A percentile compares a stretch with the other conserved stretches of the same genome.
Conservation (phyloP, 2,329 filamentous ascomycete species). For the Pseudogymnoascus sp. region DNA sequence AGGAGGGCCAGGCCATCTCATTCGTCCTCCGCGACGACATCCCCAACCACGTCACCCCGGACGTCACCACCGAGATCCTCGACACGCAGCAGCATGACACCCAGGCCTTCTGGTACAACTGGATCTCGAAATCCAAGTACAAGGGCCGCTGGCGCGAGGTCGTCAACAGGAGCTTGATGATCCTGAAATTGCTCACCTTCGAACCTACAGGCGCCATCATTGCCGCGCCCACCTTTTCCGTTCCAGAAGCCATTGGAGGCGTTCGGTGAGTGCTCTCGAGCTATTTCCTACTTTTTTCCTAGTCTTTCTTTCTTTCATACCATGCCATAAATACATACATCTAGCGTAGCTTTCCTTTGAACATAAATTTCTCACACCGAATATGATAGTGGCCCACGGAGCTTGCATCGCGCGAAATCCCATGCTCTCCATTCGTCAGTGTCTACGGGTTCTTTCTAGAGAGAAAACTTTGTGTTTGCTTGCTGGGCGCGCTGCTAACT, state of each 20-base stretch:
- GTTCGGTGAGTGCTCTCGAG: constrained; percentile 30
- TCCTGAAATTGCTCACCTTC: constrained; percentile 68
- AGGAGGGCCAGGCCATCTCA: constrained; percentile 60
- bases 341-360: background rate
- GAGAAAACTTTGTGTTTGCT: background rate
- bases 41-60: constrained; percentile 45
- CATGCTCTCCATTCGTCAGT: background rate
- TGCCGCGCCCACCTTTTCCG: constrained; percentile 67
- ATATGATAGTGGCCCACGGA: background rate
- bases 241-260: constrained; percentile 66
- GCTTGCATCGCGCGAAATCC: background rate
- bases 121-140: constrained; percentile 63
- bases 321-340: background rate
- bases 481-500: background rate
- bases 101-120: constrained; percentile 63
- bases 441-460: background rate
- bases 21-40: constrained; percentile 59
- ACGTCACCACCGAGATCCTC: constrained; percentile 50
- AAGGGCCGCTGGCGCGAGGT: constrained; percentile 65
- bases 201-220: constrained; percentile 73
- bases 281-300: background rate
- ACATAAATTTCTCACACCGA: background rate
- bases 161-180: constrained; percentile 61
- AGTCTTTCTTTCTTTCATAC: background rate
- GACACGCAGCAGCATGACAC: constrained; percentile 60